Conservation (phyloP, 2,329 filamentous ascomycete species). For the Colletotrichum sp. region DNA sequence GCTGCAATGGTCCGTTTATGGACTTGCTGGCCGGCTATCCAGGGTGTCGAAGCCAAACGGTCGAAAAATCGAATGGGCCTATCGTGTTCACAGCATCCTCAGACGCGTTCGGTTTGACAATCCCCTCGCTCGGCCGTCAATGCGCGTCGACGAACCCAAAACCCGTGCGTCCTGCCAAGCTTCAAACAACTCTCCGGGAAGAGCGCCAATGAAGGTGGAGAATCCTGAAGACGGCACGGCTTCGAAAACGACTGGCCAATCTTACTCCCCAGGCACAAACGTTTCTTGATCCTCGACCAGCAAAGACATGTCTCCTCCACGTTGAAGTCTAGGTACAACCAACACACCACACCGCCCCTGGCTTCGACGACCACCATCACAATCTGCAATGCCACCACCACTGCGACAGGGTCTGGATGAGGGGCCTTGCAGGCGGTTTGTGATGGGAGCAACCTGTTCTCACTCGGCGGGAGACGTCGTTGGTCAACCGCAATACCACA, state of each 20-base stretch:
- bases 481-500: neutral
- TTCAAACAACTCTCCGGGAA: conserved; percentile 1
- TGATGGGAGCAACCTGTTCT: neutral
- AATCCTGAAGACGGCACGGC: neutral
- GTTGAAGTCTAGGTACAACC: neutral
- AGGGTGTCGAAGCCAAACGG: neutral
- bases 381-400: neutral
- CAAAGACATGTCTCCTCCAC: conserved; percentile 14
- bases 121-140: conserved; percentile 10
- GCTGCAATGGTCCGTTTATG: neutral
- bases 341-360: neutral
- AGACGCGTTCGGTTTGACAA: conserved; percentile 15
- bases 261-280: neutral
- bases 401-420: neutral
- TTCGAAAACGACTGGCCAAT: neutral
- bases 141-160: conserved; percentile 11
- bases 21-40: neutral
- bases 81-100: neutral
- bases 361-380: neutral
- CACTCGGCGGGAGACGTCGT: neutral
- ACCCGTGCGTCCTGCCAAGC: conserved; percentile 9
- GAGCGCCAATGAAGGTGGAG: neutral
- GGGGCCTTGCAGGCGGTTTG: neutral
- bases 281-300: conserved; percentile 1
- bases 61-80: neutral